Conservation (phyloP, 768 basidiomycete genomes). For the Psilocybe azurescens region DNA sequence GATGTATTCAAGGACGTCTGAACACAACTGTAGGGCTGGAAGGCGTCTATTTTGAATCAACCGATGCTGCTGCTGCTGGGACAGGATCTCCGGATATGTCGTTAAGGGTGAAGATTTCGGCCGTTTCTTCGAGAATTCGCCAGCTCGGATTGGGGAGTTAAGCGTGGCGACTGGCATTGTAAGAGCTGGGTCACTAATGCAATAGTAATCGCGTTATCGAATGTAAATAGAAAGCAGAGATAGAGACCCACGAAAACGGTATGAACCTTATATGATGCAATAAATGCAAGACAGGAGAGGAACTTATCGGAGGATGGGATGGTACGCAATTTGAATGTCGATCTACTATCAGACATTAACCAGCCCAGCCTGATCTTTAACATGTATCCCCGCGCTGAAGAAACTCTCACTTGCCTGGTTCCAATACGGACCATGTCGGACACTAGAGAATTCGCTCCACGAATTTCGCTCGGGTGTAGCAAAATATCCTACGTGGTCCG, state of each 20-base stretch:
- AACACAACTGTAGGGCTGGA: slow-evolving; percentile 19
- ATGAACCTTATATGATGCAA: background rate
- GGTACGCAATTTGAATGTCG: background rate
- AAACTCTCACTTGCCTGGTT: background rate
- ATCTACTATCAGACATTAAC: background rate
- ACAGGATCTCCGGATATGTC: background rate
- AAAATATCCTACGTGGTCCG: background rate
- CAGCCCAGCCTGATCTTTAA: background rate
- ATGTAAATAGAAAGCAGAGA: background rate
- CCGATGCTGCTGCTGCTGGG: background rate
- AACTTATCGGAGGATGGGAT: background rate
- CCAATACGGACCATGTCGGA: slow-evolving; percentile 2
- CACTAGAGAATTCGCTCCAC: background rate
- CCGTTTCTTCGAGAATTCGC: background rate
- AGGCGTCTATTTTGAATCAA: slow-evolving; percentile 16
- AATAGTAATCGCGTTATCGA: background rate
- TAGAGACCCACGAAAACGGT: background rate
- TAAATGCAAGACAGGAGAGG: background rate
- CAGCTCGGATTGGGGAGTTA: background rate
- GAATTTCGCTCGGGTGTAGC: background rate
- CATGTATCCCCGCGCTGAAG: background rate
- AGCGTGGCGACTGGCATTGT: background rate
- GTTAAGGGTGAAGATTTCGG: background rate
- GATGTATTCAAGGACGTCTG: slow-evolving; percentile 28
- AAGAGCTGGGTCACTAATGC: too few species aligned